phyloP scores from a whole-genome alignment of 768 basidiomycete genomes.

The Leccinum truebloodii region DNA sequence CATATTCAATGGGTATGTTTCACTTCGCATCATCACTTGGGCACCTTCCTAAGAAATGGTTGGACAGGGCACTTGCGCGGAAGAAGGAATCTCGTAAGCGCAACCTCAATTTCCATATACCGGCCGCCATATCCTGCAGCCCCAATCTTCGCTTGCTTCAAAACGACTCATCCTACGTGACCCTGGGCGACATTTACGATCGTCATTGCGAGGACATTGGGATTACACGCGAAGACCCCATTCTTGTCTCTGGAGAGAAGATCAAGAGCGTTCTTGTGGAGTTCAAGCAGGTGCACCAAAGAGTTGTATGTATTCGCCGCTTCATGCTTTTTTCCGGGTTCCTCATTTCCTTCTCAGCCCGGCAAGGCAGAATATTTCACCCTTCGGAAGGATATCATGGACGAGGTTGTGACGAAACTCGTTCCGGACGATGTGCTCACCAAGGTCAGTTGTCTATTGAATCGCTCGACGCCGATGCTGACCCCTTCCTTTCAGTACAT shows the following conservation, averaged over 20 bases:
- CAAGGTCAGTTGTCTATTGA: slow-evolving; percentile 50
- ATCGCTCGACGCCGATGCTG: neutral
- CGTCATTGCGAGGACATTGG: slow-evolving; percentile 75
- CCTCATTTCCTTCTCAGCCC: slow-evolving; percentile 40
- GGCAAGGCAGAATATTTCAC: slow-evolving; percentile 65
- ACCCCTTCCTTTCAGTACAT: slow-evolving; percentile 68
- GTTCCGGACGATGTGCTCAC: slow-evolving; percentile 86
- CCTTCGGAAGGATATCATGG: slow-evolving; percentile 81
- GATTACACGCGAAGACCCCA: slow-evolving; percentile 84
- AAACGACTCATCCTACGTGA: slow-evolving; percentile 88
- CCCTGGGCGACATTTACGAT: slow-evolving; percentile 93
- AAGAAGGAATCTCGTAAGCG: slow-evolving; percentile 94
- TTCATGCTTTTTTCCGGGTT: neutral
- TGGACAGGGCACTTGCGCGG: slow-evolving; percentile 70
- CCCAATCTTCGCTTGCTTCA: slow-evolving; percentile 84
- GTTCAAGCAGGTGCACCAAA: slow-evolving; percentile 47
- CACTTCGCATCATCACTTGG: neutral
- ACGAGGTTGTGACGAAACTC: slow-evolving; percentile 85
- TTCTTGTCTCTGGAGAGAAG: slow-evolving; percentile 84
- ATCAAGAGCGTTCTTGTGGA: slow-evolving; percentile 68
- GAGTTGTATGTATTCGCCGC: slow-evolving; percentile 34
- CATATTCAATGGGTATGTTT: slow-evolving; percentile 84
- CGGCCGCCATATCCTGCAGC: slow-evolving; percentile 81
- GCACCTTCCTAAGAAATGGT: slow-evolving; percentile 2
- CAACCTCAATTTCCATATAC: slow-evolving; percentile 89